Evolutionary conservation across 768 basidiomycete genomes (phyloP).

Genomic region (Boletus reticulatus): DNA sequence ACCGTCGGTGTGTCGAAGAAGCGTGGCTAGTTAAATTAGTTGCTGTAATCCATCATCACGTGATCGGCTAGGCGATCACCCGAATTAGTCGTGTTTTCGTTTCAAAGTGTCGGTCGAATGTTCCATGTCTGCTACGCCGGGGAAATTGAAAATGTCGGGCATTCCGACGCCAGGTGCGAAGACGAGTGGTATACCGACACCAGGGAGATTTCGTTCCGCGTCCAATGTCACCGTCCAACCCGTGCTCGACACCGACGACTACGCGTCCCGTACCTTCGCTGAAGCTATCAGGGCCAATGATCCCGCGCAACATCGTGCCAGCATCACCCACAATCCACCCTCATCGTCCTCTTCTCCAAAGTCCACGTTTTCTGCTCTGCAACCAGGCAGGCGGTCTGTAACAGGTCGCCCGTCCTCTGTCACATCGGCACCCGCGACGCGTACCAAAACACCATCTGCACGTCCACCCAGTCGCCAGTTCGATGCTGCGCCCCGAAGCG

Average conservation of each 20-base stretch:
- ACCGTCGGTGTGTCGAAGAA: constrained; percentile 97
- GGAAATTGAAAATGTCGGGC: constrained; percentile 39
- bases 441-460: constrained; percentile 53
- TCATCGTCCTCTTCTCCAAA: constrained; percentile 50
- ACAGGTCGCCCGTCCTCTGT: constrained; percentile 62
- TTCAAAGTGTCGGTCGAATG: constrained; percentile 7
- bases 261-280: constrained; percentile 67
- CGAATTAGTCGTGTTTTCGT: neutral
- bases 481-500: constrained; percentile 49
- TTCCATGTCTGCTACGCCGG: constrained; percentile 41
- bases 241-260: constrained; percentile 44
- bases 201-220: constrained; percentile 67
- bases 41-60: constrained; percentile 19
- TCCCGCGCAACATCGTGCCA: constrained; percentile 64
- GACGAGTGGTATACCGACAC: constrained; percentile 59
- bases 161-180: constrained; percentile 47
- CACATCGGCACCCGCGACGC: constrained; percentile 48
- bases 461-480: constrained; percentile 69
- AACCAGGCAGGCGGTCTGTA: constrained; percentile 43
- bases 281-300: constrained; percentile 82
- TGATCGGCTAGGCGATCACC: constrained; percentile 1
- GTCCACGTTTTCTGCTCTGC: constrained; percentile 36
- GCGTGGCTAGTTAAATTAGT: constrained; percentile 43
- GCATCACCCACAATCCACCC: constrained; percentile 36
- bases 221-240: constrained; percentile 45